Evolutionary conservation across 2,329 filamentous ascomycete genomes (phyloP).

Genomic region (Calycina herbarum): DNA sequence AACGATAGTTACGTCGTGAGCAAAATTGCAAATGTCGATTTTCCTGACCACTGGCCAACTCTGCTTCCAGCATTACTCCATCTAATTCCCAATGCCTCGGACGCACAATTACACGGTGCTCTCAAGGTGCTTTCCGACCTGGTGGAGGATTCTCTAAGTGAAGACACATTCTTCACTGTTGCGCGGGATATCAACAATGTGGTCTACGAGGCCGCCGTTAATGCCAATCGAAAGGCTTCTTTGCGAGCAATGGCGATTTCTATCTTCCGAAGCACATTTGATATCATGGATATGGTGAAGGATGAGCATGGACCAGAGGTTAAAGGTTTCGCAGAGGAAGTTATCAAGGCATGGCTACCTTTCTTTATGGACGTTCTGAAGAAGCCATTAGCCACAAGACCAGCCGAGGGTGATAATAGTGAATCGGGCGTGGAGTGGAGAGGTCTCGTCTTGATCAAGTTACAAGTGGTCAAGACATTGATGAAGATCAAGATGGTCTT

Average conservation of each 20-base stretch:
- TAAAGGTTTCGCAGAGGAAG: constrained; percentile 84
- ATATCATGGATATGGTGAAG: constrained; percentile 94
- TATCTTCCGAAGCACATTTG: constrained; percentile 88
- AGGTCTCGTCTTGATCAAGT: constrained; percentile 80
- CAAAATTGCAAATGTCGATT: constrained; percentile 92
- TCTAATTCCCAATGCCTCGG: constrained; percentile 72
- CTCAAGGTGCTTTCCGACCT: constrained; percentile 85
- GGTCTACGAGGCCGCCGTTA: constrained; percentile 79
- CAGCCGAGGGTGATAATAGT: constrained; percentile 55
- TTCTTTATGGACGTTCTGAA: constrained; percentile 84
- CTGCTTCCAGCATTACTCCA: constrained; percentile 79
- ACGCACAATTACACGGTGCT: constrained; percentile 83
- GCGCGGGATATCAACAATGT: constrained; percentile 82
- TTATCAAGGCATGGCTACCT: constrained; percentile 80
- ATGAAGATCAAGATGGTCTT: constrained; percentile 88
- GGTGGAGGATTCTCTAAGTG: constrained; percentile 89
- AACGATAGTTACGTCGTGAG: constrained; percentile 68
- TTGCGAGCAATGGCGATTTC: constrained; percentile 84
- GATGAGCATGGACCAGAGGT: constrained; percentile 87
- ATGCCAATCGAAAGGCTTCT: constrained; percentile 70
- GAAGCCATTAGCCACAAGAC: constrained; percentile 63
- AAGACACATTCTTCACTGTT: constrained; percentile 91
- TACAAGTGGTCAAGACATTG: constrained; percentile 91
- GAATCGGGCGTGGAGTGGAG: constrained; percentile 71
- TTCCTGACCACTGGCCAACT: constrained; percentile 91